Base-by-base conservation (phyloP, 768 basidiomycete genomes). In the Cystofilobasidium bisporidii region DNA sequence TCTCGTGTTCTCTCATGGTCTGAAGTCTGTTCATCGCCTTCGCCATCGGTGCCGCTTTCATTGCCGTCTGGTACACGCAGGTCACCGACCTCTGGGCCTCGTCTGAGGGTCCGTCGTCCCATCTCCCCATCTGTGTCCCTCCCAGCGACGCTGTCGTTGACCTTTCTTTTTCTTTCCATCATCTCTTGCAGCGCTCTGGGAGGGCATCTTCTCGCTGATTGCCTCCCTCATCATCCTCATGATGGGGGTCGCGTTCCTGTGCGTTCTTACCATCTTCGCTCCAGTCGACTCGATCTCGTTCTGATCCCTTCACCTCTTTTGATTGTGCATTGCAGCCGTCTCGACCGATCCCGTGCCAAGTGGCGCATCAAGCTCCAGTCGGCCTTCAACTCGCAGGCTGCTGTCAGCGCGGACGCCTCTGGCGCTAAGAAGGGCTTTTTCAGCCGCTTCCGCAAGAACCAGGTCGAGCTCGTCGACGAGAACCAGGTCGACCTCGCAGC, bases 181-280 rank as follows among this genome's bases (percentile, higher is more conserved):
- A 9, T 33, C 28, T 6, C 26, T n/a, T 60, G 22, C 11, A 85
- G 64, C 78, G 93, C 66, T 69, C 41, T 97, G 94, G 94, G 94
- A 98, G 82, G 94, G 93, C 82, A 71, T 74, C 74, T 81, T 81
- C 74, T 75, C 73, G 38, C 67, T 80, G 61, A 74, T 75, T 15
- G 75, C 78, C 12, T 67, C 71, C 24, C 26, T 90, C 72, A 84
- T 96, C 82, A 92, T 96, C 73, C 89, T 91, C 76, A 80, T 87
- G 74, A 94, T 97, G 91, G 92, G 90, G 3, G 74, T 97, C 45
- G 87, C 87, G 41, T 93, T 98, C 88, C 84, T 99, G 69, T 91
- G 89, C 26, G 58, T 65, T 10, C 33, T 45, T 24, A 18, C 20
- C 15, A 5, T 1, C 26, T 41, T 58, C 56, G 43, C n/a, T 33